Base-by-base conservation (phyloP, 176 grass and related monocot genomes). In the Carex scoparia region DNA sequence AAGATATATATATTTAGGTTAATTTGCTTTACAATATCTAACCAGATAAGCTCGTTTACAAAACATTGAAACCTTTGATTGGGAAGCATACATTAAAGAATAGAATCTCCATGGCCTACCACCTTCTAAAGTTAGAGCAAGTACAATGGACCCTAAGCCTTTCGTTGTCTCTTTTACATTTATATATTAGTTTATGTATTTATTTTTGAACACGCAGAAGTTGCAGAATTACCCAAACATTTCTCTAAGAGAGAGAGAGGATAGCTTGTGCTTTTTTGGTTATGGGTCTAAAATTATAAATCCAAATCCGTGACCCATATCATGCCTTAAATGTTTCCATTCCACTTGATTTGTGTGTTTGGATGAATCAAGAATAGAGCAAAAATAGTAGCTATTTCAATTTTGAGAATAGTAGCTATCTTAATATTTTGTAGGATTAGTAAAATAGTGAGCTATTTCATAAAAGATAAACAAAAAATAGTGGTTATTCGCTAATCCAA, bases 91-190 rank as follows among this genome's bases (percentile, higher is more conserved):
- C 0, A 23, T 68, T 74, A 65, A 75, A 54, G 46, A 75, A 61
- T 66, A 59, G 77, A 68, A 87, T 81, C 63, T 53, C 55, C n/a
- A 54, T 84, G 80, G 55, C 68, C 86, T 58, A 68, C 86, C 86
- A 59, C 53, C 32, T 31, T 77, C 13, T 54, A 84, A 87, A 87
- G 68, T 4, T 53, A 67, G 69, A 67, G 38, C 80, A 87, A 84
- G 86, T 87, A 87, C 80, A 87, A 83, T 87, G 80, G 53, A 81
- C 66, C 66, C 56, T 57, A 37, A 80, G 19, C 6, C 61, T 46
- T 60, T 83, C 64, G 7, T 31, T 49, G 60, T 83, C 42, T 83
- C 61, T 31, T 65, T n/a, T 66, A 61, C 23, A 13, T 75, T 75
- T 54, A 27, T 37, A 37, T 37, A 37, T 37, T 37, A 37, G 35